Base-by-base conservation (phyloP, 1,284 basidiomycete genomes). In the Somion occarium region DNA sequence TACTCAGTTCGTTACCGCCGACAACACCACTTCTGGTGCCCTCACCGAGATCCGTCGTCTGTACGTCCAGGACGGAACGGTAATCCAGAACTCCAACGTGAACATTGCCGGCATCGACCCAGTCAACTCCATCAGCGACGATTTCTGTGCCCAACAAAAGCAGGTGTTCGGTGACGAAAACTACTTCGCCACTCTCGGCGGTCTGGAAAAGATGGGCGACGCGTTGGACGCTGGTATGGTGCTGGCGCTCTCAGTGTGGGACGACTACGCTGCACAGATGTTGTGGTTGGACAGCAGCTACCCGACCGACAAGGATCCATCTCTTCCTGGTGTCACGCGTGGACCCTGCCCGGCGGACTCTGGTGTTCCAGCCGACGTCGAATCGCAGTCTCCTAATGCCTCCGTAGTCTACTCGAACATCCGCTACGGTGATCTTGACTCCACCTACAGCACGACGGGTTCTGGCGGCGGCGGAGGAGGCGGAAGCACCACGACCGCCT, bases 201-300 rank as follows among this genome's bases (percentile, higher is more conserved):
- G 69, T 22, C 60, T 79, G 51, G 56, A 57, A 44, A 59, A 61
- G 44, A 76, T 81, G 71, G 73, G 75, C 54, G 61, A 65, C 47
- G 68, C 74, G 9, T 63, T 80, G 59, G 61, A 63, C 19, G 54
- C 61, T 39, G 80, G 80, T 50, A 75, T 81, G 72, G 79, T 80
- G 12, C 66, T 83, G 27, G 77, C 75, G 49, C 61, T 83, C 61
- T 72, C 68, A 58, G 60, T 82, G 56, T 80, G 79, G 79, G 78
- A 81, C 57, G 80, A 82, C 67, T 69, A 80, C 57, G 68, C 68
- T 34, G 78, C 71, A 54, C 65, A 74, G 60, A 81, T 82, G 79
- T 72, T 80, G 61, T 82, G 80, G 80, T 75, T 82, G 64, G 79
- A 83, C 68, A 70, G 67, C 59, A 68, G 68, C 69, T 81, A 80